Evolutionary conservation across 2,329 filamentous ascomycete species (phyloP).

Genomic region (Fusarium robinianum): DNA sequence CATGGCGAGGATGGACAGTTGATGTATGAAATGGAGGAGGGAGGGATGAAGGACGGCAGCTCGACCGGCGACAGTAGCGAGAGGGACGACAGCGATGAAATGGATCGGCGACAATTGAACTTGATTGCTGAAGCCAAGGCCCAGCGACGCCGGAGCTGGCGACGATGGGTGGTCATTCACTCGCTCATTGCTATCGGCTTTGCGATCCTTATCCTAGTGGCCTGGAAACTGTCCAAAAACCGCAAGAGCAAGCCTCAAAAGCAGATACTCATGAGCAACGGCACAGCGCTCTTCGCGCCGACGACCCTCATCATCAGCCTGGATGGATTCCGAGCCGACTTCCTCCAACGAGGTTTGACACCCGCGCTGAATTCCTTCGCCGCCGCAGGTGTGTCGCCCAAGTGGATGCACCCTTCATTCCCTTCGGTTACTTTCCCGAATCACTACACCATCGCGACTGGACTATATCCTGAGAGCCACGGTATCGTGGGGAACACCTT

Average conservation of each 20-base stretch:
- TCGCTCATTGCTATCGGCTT: slow-evolving; percentile 57
- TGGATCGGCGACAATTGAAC: slow-evolving; percentile 58
- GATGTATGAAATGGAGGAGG: slow-evolving; percentile 92
- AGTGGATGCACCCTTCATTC: slow-evolving; percentile 93
- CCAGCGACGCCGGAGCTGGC: slow-evolving; percentile 57
- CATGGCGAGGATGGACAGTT: slow-evolving; percentile 73
- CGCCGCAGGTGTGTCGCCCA: slow-evolving; percentile 81
- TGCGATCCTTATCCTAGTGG: slow-evolving; percentile 58
- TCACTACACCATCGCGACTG: slow-evolving; percentile 91
- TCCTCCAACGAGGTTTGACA: slow-evolving; percentile 80
- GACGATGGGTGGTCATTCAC: slow-evolving; percentile 59
- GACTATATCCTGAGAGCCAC: slow-evolving; percentile 89
- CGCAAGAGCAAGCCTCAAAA: slow-evolving; percentile 42
- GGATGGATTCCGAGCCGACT: slow-evolving; percentile 95
- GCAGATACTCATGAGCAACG: slow-evolving; percentile 66
- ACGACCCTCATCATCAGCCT: slow-evolving; percentile 94
- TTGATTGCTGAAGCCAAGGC: slow-evolving; percentile 52
- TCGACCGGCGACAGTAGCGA: slow-evolving; percentile 65
- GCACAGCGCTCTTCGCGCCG: slow-evolving; percentile 84
- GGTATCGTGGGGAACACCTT: slow-evolving; percentile 94
- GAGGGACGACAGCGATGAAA: slow-evolving; percentile 62
- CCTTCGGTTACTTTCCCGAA: slow-evolving; percentile 97
- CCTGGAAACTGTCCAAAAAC: slow-evolving; percentile 62
- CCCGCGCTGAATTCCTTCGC: slow-evolving; percentile 80
- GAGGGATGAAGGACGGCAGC: slow-evolving; percentile 69